These are phyloP conservation scores for Suillus discolor DNA, from an alignment of 768 basidiomycete species.

Conservation along the genomic window DNA sequence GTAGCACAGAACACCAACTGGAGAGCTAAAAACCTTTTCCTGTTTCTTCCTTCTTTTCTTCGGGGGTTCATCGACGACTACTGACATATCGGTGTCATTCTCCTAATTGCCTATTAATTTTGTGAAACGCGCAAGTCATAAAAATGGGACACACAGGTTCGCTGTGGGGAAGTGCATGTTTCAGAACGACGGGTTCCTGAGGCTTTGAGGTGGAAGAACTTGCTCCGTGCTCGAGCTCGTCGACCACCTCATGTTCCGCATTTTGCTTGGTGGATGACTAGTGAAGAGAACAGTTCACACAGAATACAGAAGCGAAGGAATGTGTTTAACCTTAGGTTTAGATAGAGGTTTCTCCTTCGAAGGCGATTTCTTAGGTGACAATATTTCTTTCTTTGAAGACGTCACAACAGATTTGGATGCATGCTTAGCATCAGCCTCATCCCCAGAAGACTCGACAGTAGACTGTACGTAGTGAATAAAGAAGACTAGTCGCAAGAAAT, in stretches of 20 bases:
- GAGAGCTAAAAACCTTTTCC: conserved; percentile 32
- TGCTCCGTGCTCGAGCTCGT: neutral
- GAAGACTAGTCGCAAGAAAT: neutral
- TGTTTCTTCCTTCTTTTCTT: conserved; percentile 48
- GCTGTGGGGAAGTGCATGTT: neutral
- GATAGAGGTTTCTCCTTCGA: conserved; percentile 18
- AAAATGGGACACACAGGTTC: conserved; percentile 23
- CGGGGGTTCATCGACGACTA: conserved; percentile 57
- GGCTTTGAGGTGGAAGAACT: conserved; percentile 17
- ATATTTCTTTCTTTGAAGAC: conserved; percentile 14
- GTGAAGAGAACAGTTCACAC: conserved; percentile 6
- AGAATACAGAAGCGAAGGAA: neutral
- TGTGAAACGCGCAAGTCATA: neutral
- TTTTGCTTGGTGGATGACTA: neutral
- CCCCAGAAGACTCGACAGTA: conserved; percentile 31
- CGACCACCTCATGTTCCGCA: neutral
- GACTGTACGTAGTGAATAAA: conserved; percentile 17
- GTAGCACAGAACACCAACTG: neutral
- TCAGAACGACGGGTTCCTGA: neutral
- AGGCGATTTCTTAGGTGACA: conserved; percentile 9
- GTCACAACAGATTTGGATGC: neutral
- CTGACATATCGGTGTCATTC: conserved; percentile 64
- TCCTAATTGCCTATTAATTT: conserved; percentile 22
- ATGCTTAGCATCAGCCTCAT: conserved; percentile 20
- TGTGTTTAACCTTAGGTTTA: neutral